Percentiles rank a stretch among this genome's conserved stretches.
phyloP scores from a whole-genome alignment of 805 yeast genomes.

The Wickerhamomyces tratensis region DNA sequence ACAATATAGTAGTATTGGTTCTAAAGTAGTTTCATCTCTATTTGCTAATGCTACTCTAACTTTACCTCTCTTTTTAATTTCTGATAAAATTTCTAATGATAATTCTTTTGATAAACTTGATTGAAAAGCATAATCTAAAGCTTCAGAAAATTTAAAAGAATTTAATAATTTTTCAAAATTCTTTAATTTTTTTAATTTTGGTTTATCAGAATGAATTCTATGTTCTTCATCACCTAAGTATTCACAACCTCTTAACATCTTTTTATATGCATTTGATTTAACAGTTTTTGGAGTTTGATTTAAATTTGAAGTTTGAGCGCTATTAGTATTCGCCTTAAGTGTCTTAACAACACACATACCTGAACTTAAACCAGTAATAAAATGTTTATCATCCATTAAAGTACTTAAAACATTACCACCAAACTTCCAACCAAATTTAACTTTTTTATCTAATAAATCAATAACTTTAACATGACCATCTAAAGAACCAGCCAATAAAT shows the following conservation, averaged over 20 bases:
- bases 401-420: conserved; percentile 87
- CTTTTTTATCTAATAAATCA: conserved; percentile 74
- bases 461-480: conserved; percentile 97
- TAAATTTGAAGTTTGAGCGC: conserved; percentile 36
- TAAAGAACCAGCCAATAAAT: conserved; percentile 82
- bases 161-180: conserved; percentile 78
- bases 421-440: conserved; percentile 94
- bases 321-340: conserved; percentile 38
- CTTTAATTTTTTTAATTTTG: conserved; percentile 55
- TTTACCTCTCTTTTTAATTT: conserved; percentile 83
- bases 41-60: conserved; percentile 70
- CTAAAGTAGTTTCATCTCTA: conserved; percentile 78
- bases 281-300: conserved; percentile 38
- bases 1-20: conserved; percentile 84
- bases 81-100: conserved; percentile 76
- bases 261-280: conserved; percentile 56
- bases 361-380: conserved; percentile 85
- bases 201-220: conserved; percentile 50
- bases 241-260: conserved; percentile 86
- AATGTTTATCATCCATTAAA: conserved; percentile 78
- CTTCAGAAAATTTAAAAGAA: conserved; percentile 88
- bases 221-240: conserved; percentile 87
- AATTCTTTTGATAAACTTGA: conserved; percentile 74
- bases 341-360: conserved; percentile 88
- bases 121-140: conserved; percentile 77